These are phyloP conservation scores for Ceratobasidium sp. DNA, from an alignment of 1,284 basidiomycete species.

Conservation along the genomic window DNA sequence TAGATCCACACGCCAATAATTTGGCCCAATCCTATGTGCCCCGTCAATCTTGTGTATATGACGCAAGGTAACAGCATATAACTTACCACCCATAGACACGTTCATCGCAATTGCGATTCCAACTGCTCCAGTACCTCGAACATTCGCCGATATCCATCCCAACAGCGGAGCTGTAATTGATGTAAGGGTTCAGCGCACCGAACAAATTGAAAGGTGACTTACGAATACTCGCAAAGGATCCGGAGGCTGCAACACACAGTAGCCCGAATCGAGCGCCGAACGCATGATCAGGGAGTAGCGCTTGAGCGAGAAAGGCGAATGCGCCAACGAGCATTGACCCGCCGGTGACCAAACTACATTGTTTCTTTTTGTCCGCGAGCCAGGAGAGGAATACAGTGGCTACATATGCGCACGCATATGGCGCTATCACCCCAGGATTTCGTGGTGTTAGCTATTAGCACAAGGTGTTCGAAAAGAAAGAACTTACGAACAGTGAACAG, in stretches of 20 bases:
- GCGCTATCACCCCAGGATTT: slow-evolving; percentile 3
- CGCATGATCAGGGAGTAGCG: slow-evolving; percentile 55
- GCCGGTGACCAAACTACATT: slow-evolving; percentile 50
- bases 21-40: slow-evolving; percentile 55
- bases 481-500: slow-evolving; percentile 71
- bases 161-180: slow-evolving; percentile 54
- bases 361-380: slow-evolving; percentile 42
- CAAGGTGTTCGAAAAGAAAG: background rate
- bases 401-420: slow-evolving; percentile 57
- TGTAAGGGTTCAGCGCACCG: background rate
- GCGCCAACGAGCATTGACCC: slow-evolving; percentile 36
- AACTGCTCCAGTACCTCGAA: slow-evolving; percentile 56
- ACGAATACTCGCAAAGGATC: slow-evolving; percentile 58
- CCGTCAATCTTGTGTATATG: background rate
- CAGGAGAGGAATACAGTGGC: slow-evolving; percentile 53
- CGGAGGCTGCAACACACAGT: slow-evolving; percentile 58
- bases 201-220: background rate
- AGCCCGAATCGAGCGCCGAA: slow-evolving; percentile 58
- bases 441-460: background rate
- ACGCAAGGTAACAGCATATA: background rate
- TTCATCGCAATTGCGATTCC: slow-evolving; percentile 60
- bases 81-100: slow-evolving; percentile 55
- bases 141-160: slow-evolving; percentile 60
- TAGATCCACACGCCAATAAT: slow-evolving; percentile 61
- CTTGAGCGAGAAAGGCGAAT: slow-evolving; percentile 48